These are phyloP conservation scores for Mrakiaceae sp. DNA, from an alignment of 1,284 basidiomycete genomes.

Conservation along the genomic window DNA sequence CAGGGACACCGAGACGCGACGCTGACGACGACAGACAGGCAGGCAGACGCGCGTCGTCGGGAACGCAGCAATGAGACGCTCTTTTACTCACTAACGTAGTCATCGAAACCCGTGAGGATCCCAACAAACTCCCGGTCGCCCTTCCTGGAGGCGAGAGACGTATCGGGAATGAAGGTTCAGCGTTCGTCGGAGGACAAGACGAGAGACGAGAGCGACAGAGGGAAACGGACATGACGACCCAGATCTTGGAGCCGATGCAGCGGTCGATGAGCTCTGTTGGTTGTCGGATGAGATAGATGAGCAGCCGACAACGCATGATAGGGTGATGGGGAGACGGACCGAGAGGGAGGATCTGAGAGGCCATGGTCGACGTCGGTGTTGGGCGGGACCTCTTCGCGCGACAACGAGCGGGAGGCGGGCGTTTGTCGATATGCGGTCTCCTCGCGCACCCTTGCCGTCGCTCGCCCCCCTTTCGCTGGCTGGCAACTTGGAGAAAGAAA, in stretches of 20 bases:
- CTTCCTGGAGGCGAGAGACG: conserved; percentile 38
- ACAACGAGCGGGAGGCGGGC: background rate
- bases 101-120: conserved; percentile 92
- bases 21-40: background rate
- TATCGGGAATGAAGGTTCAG: background rate
- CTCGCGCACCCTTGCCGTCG: background rate
- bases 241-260: conserved; percentile 87
- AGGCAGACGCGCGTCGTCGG: background rate
- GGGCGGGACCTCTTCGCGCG: background rate
- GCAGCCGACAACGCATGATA: background rate
- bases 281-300: background rate
- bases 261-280: conserved; percentile 74
- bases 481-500: background rate
- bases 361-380: background rate
- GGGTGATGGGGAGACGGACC: background rate
- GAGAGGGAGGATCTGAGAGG: conserved; percentile 5
- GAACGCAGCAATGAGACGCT: background rate
- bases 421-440: background rate
- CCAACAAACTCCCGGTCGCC: conserved; percentile 90
- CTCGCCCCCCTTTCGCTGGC: background rate
- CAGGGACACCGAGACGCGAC: conserved; percentile 7
- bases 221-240: conserved; percentile 65
- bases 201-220: background rate
- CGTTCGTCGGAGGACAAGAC: background rate
- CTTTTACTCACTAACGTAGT: conserved; percentile 88